These are phyloP conservation scores for Sporobolomyces roseus DNA, from an alignment of 768 basidiomycete species.

Conservation along the genomic window DNA sequence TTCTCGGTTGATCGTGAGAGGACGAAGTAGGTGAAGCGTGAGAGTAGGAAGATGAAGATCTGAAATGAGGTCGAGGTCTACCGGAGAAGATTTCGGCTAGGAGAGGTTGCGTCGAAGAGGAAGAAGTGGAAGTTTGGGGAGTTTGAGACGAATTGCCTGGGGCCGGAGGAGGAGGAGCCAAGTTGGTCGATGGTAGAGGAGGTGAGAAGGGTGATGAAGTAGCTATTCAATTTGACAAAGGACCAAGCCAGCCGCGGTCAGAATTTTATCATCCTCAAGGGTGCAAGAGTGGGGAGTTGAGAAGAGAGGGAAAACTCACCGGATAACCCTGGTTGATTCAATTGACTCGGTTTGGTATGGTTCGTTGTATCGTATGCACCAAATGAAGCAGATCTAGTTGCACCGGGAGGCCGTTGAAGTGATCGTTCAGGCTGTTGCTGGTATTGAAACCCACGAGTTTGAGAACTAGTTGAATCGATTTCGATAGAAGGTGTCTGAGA, in stretches of 20 bases:
- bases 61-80: slow-evolving; percentile 35
- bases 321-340: neutral
- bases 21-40: neutral
- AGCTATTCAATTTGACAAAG: neutral
- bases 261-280: too few relatives aligned
- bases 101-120: slow-evolving; percentile 11
- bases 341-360: neutral
- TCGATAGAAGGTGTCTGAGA: too few relatives aligned
- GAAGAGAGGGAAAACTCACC: neutral
- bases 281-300: neutral
- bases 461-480: slow-evolving; percentile 8
- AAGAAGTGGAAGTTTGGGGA: neutral
- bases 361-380: neutral
- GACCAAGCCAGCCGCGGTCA: neutral
- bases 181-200: neutral
- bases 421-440: too few relatives aligned
- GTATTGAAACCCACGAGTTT: too few relatives aligned
- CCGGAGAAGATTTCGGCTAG: slow-evolving; percentile 41
- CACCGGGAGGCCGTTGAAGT: neutral
- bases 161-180: neutral
- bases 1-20: neutral
- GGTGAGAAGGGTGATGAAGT: neutral
- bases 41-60: slow-evolving; percentile 11
- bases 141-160: too few relatives aligned
- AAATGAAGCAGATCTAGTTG: slow-evolving; percentile 2